Conservation (phyloP, 192 early-diverging fungal genomes). For the Backusella psychrophila region DNA sequence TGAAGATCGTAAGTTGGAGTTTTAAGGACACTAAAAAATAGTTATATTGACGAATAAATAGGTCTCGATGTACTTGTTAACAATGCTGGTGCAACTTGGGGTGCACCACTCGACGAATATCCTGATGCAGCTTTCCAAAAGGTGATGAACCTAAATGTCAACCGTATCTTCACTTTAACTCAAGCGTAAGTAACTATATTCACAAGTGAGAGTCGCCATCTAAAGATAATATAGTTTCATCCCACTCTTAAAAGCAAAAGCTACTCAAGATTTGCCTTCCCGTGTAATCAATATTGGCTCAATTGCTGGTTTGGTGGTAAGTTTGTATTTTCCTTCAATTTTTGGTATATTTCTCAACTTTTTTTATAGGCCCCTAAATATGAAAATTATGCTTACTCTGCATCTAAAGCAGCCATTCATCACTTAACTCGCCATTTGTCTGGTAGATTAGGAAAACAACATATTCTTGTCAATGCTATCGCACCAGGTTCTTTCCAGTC, state of each 20-base stretch:
- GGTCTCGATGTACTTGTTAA: conserved; percentile 87
- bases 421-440: conserved; percentile 70
- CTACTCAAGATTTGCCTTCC: conserved; percentile 51
- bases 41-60: neutral
- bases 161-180: conserved; percentile 75
- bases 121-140: conserved; percentile 66
- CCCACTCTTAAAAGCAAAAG: conserved; percentile 64
- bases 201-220: neutral
- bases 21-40: neutral
- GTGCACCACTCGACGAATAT: conserved; percentile 48
- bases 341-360: neutral
- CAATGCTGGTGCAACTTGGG: conserved; percentile 71
- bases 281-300: conserved; percentile 86
- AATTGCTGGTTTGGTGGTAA: conserved; percentile 46
- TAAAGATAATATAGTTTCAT: conserved; percentile 40
- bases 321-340: neutral
- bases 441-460: conserved; percentile 49
- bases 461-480: conserved; percentile 67
- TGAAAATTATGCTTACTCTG: conserved; percentile 70
- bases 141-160: conserved; percentile 83
- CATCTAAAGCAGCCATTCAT: conserved; percentile 78
- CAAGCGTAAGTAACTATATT: conserved; percentile 47
- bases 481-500: conserved; percentile 72
- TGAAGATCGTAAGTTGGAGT: conserved; percentile 51
- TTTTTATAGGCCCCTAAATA: conserved; percentile 18